These are phyloP conservation scores for Geranium brycei DNA, from an alignment of 345 rosid genomes.

Conservation along the genomic window DNA sequence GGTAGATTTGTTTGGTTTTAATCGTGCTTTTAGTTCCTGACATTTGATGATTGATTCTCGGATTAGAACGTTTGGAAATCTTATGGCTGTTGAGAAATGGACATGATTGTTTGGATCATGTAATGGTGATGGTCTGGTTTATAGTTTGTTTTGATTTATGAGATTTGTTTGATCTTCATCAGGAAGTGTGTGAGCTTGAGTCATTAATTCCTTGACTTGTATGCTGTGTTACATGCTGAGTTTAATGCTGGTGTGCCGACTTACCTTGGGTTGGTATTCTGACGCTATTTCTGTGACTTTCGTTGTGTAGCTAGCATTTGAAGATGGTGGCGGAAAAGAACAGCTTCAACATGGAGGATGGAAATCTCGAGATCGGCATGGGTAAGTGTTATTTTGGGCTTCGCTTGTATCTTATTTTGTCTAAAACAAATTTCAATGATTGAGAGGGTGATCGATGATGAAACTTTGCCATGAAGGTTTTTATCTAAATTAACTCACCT, in stretches of 20 bases:
- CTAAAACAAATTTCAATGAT: neutral
- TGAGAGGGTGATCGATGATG: neutral
- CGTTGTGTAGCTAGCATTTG: conserved; percentile 1
- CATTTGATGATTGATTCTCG: neutral
- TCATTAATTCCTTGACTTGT: neutral
- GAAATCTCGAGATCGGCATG: conserved; percentile 80
- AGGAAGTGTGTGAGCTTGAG: no score
- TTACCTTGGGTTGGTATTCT: no score
- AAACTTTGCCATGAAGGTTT: neutral
- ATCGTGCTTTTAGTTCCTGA: neutral
- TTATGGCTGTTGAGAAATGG: neutral
- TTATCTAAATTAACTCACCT: neutral
- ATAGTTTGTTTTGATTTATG: neutral
- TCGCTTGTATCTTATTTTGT: neutral
- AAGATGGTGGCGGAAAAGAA: conserved; percentile 36
- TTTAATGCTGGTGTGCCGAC: no score
- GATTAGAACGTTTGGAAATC: neutral
- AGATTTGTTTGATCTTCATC: neutral
- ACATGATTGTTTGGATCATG: no score
- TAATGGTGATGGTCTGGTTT: neutral
- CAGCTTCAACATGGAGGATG: conserved; percentile 45
- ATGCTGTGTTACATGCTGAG: neutral
- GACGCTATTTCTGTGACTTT: neutral
- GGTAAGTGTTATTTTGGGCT: conserved; percentile 26
- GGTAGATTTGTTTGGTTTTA: neutral